Base-by-base conservation (phyloP, 2,329 filamentous ascomycete species). In the Trichoderma brevicompactum region DNA sequence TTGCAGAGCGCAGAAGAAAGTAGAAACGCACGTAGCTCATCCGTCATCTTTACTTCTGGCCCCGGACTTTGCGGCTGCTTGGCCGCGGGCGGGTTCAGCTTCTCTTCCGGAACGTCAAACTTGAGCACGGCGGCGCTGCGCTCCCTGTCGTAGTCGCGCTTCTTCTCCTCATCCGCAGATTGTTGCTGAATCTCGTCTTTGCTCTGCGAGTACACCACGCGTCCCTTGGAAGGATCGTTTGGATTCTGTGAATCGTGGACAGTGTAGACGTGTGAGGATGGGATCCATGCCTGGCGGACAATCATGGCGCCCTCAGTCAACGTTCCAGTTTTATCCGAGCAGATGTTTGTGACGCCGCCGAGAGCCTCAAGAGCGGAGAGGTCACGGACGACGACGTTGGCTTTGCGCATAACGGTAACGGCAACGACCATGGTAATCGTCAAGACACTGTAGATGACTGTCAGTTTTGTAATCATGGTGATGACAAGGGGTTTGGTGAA, bases 241-340 rank as follows among this genome's bases (percentile, higher is more conserved):
- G 88, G 86, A 64, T 84, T 83, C 60, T 84, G 84, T 3, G 87
- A 85, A 67, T 87, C 84, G 67, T 82, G 80, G n/a, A 91, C 85
- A 1, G 82, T 85, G 72, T 88, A 85, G 46, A 84, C 79, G 41
- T 82, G 82, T 2, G 81, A 81, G 12, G 78, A 79, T 0, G 88
- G 87, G 44, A 90, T 82, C 85, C 87, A 90, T 0, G 84, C 86
- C 72, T 88, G 88, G 68, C 86, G 82, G 15, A 88, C 85, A 68
- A 90, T 87, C 89, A 91, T 91, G 70, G 87, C 87, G 41, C 88
- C 86, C 70, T 88, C 85, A 0, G 87, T 89, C 13, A 89, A 78
- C 0, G 89, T 92, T 13, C 89, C 89, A 0, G 89, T 91, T 77
- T 91, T 91, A 77, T 91, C 89, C 28, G 88, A 90, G 76, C 89